A percentile compares a stretch with the other conserved stretches of the same genome.
phyloP scores from a whole-genome alignment of 2,329 filamentous ascomycete genomes.

The Epichloe glyceriae region DNA sequence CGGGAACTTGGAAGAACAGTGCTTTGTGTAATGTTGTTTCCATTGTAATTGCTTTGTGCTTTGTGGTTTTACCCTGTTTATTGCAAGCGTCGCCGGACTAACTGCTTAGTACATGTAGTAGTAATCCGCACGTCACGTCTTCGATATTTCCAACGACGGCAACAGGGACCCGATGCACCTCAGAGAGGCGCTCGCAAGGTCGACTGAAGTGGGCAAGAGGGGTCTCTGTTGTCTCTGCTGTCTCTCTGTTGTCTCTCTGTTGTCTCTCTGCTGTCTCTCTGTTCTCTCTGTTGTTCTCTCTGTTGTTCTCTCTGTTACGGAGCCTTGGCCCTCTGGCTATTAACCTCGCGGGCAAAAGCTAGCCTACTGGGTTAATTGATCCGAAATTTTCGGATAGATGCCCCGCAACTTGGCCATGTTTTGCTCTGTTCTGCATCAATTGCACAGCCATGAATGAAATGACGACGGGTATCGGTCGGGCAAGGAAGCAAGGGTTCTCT shows the following conservation, averaged over 20 bases:
- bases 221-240: no score
- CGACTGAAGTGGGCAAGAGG: slow-evolving; percentile 20
- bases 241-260: no score
- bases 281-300: no score
- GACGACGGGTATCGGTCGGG: no score
- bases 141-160: neutral
- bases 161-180: neutral
- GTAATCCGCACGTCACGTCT: neutral
- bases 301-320: neutral
- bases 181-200: slow-evolving; percentile 18
- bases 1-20: no score
- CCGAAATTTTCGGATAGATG: neutral
- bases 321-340: neutral
- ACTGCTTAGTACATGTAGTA: neutral
- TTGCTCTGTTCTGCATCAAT: neutral
- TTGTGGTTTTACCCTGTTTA: neutral
- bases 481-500: no score
- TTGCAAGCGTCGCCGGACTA: neutral
- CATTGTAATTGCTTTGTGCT: neutral
- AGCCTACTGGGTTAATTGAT: neutral
- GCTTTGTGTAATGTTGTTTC: no score
- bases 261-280: no score
- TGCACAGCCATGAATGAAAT: neutral
- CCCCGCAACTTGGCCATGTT: no score
- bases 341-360: neutral